Conservation (phyloP, 2,329 filamentous ascomycete species). For the Calonectria crousiana region DNA sequence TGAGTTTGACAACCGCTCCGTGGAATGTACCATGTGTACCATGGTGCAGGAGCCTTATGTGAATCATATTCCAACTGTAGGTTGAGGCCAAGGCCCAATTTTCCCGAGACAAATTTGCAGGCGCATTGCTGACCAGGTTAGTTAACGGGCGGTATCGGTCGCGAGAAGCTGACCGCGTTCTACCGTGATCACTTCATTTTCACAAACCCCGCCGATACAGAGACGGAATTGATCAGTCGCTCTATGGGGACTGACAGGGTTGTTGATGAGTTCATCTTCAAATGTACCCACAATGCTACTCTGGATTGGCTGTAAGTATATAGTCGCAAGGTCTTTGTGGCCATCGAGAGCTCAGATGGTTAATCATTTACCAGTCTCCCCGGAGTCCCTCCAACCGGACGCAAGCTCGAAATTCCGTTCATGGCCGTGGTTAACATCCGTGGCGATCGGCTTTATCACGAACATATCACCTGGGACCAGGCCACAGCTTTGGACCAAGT, state of each 20-base stretch:
- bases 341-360: not conserved
- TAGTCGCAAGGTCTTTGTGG: too few species aligned
- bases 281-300: constrained; percentile 71
- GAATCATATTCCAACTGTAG: constrained; percentile 78
- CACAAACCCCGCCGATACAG: constrained; percentile 75
- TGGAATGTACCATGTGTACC: constrained; percentile 80
- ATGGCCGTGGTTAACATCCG: constrained; percentile 72
- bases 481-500: constrained; percentile 69
- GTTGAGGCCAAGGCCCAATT: constrained; percentile 30
- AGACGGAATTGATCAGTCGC: constrained; percentile 76
- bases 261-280: constrained; percentile 77
- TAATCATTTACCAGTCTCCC: constrained; percentile 43
- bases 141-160: constrained; percentile 77
- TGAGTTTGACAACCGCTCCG: constrained; percentile 77
- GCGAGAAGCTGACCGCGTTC: constrained; percentile 72
- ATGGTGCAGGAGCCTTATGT: constrained; percentile 86
- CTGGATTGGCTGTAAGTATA: constrained; percentile 76
- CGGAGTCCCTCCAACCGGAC: constrained; percentile 65
- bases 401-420: constrained; percentile 67
- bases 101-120: not conserved
- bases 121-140: constrained; percentile 25
- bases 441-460: constrained; percentile 72
- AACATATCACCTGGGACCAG: constrained; percentile 78
- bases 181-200: constrained; percentile 82
- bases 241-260: constrained; percentile 79